These are phyloP conservation scores for Elaeis oleifera DNA, from an alignment of 202 grass and related monocot genomes.

Conservation along the genomic window DNA sequence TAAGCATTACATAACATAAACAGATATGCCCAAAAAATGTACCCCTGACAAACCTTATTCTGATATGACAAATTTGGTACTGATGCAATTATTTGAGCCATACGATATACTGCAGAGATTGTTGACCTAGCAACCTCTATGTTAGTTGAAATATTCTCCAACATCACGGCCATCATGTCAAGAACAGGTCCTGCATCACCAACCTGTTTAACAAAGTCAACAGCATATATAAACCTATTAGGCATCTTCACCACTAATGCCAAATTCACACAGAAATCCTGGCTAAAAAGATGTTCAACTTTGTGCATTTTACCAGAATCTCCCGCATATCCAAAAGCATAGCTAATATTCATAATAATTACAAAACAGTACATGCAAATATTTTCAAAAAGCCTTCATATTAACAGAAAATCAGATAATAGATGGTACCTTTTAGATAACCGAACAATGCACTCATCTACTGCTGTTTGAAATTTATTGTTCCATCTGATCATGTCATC, in stretches of 20 bases:
- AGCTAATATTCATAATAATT: no score
- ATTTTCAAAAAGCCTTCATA: not conserved
- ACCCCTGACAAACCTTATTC: conserved; percentile 53
- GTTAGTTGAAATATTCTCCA: conserved; percentile 80
- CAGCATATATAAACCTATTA: not conserved
- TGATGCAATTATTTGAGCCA: conserved; percentile 94
- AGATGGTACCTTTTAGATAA: conserved; percentile 80
- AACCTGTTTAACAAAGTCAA: conserved; percentile 34
- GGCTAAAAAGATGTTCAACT: no score
- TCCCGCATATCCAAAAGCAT: no score
- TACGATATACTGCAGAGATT: conserved; percentile 82
- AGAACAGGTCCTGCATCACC: conserved; percentile 96
- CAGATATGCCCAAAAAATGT: no score
- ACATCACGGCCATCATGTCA: conserved; percentile 97
- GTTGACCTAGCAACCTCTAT: conserved; percentile 75
- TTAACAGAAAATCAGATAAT: conserved; percentile 13
- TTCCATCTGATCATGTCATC: conserved; percentile 69
- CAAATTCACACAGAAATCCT: no score
- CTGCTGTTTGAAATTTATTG: conserved; percentile 49
- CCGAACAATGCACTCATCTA: conserved; percentile 83
- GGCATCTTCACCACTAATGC: no score
- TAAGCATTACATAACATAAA: no score
- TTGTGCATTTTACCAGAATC: no score
- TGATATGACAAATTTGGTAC: conserved; percentile 91
- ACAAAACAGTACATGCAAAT: no score